phyloP scores from a whole-genome alignment of 2,329 filamentous ascomycete genomes.

The Diaporthe ilicicola region DNA sequence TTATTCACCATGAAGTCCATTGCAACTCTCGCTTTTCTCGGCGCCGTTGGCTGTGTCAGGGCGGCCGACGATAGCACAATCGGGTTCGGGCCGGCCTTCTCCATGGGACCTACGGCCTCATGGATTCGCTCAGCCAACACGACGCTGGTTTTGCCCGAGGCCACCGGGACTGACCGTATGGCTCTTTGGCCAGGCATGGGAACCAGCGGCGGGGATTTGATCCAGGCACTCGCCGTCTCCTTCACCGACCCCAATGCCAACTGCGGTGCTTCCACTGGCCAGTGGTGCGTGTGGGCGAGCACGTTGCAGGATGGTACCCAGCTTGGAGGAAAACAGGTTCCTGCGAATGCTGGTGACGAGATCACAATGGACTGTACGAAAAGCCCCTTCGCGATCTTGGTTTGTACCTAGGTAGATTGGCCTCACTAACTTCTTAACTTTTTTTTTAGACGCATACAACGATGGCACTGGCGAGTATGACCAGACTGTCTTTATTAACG shows the following conservation, averaged over 20 bases:
- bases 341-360: constrained; percentile 5
- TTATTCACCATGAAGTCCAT: background rate
- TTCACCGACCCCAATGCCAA: constrained; percentile 5
- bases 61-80: background rate
- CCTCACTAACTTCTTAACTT: background rate
- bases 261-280: constrained; percentile 3
- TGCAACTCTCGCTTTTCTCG: background rate
- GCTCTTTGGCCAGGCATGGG: constrained; percentile 24
- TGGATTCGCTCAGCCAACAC: constrained; percentile 22
- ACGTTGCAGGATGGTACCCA: constrained; percentile 8
- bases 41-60: background rate
- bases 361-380: constrained; percentile 14
- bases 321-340: background rate
- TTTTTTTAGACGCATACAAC: background rate
- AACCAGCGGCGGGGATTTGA: constrained; percentile 13
- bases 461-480: constrained; percentile 15
- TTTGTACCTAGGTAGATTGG: too few relatives aligned
- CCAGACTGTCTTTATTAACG: constrained; percentile 13
- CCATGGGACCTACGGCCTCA: constrained; percentile 9
- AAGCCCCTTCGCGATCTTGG: background rate
- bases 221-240: constrained; percentile 15
- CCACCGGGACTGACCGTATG: background rate
- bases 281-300: constrained; percentile 22
- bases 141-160: constrained; percentile 15
- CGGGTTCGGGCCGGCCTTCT: constrained; percentile 16